Percentiles rank a stretch among this genome's conserved stretches.
phyloP scores from a whole-genome alignment of 2,329 filamentous ascomycete genomes.

The Ophiostoma sp. region DNA sequence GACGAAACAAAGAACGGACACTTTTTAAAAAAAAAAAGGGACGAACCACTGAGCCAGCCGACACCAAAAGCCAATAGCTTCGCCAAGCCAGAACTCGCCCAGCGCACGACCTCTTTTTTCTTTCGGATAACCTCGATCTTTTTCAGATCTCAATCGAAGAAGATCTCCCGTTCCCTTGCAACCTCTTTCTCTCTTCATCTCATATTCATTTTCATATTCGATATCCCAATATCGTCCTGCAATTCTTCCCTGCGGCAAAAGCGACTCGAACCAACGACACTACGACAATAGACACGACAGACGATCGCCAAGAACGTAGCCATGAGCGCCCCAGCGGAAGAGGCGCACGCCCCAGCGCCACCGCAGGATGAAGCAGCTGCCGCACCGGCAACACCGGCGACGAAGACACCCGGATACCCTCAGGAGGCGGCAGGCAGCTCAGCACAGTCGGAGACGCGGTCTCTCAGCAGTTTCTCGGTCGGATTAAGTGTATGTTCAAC shows the following conservation, averaged over 20 bases:
- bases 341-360: not conserved
- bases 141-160: not conserved
- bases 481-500: slow-evolving; percentile 24
- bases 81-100: not conserved
- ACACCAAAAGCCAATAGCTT: not conserved
- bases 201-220: not conserved
- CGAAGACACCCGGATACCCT: not conserved
- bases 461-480: slow-evolving; percentile 24
- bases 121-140: not conserved
- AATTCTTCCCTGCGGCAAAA: too few relatives aligned
- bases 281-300: not conserved
- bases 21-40: not conserved
- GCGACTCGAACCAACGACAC: not conserved
- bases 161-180: not conserved
- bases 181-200: not conserved
- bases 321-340: not conserved
- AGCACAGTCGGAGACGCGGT: not conserved
- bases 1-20: slow-evolving; percentile 3
- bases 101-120: not conserved
- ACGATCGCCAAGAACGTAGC: not conserved
- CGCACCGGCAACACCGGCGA: not conserved
- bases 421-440: slow-evolving; percentile 1
- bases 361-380: not conserved
- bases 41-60: not conserved
- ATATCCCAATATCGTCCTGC: not conserved